Base-by-base conservation (phyloP, 78 protist species). In the Planoprotostelium fungivorum region DNA sequence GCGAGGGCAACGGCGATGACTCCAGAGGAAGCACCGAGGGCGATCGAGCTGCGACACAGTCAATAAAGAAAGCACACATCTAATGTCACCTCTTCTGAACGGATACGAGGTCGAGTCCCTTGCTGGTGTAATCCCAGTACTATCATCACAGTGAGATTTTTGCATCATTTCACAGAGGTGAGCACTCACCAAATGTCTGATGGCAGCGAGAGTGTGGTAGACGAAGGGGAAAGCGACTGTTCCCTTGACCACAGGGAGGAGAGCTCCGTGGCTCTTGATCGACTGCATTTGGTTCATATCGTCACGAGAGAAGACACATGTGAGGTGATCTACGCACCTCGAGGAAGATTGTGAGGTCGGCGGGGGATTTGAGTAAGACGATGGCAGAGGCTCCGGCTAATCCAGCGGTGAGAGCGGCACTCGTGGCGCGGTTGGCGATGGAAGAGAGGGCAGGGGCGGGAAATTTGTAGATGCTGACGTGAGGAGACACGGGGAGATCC, bases 401-500 rank as follows among this genome's bases (percentile, higher is more conserved):
- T 25, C 73, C 73, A 51, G 16, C 73, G 5, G 73, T 51, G 5
- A 92, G 63, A 73, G 91, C 91, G 87, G 88, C 63, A 86, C 94
- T 90, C 85, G 94, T 92, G 63, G 88, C 94, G 63, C 94, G 89
- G 85, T 92, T 91, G n/a, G 90, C 35, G 51, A 92, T 89, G 38
- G 94, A 92, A 35, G 89, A 35, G 28, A 89, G 38, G 10, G 94
- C 94, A 87, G 94, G 94, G 10, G 87, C 29, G 89, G 94, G 94
- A 51, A 92, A 89, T 86, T 89, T 92, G 63, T 92, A 92, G 16
- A 89, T 73, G 36, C 91, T 92, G 0, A 92, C 36, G 88, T 92
- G 94, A 89, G 94, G 94, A 36, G 94, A 92, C 73, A 51, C 73
- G 73, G 73, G 73, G 73, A 51, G 73, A 25, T 51, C 16, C 16